Base-by-base conservation (phyloP, 2,329 filamentous ascomycete species). In the Helminthosporium solani region DNA sequence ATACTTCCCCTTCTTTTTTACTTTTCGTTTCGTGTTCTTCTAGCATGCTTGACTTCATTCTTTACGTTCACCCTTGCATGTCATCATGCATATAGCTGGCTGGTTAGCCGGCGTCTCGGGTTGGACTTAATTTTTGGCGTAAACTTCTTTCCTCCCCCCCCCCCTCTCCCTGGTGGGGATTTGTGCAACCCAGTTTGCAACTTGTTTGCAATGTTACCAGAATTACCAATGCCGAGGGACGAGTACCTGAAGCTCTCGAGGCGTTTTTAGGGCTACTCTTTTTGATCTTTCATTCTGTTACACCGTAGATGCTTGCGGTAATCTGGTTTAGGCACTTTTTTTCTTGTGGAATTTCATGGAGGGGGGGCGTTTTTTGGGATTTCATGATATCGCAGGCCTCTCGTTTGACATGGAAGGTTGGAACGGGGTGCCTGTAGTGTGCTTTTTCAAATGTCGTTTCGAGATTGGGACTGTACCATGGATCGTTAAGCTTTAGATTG, bases 141-240 rank as follows among this genome's bases (percentile, higher is more conserved):
- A 30, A 38, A 33, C 41, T 30, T 20, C 33, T 37, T 16, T n/a
- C 12, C 34, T 38, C 23, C 9, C 23, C 9, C 9, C n/a, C n/a
- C n/a, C n/a, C n/a, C n/a, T 27, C 25, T 27, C 25, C 12, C 25
- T 27, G 12, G 12, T 7, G 25, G 25, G 25, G 28, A 14, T 14
- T 31, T 31, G 28, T 31, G 5, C 23, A 27, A 23, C 3, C 20
- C 15, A 19, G 20, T 23, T 42, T 34, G 40, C 40, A 42, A 15
- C 20, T 27, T 18, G 20, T 23, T 42, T 34, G 40, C 40, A 42
- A 42, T 35, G 40, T 35, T 42, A 42, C 40, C 40, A 42, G 20
- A 34, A 21, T 33, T 31, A n/a, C 20, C 23, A 25, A 15, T 15
- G 15, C 5, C 5, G 9, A 11, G 21, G 20, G 39, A 25, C 8